Evolutionary conservation across 75 land plant species (phyloP).

Genomic region (Larix kaempferi): DNA sequence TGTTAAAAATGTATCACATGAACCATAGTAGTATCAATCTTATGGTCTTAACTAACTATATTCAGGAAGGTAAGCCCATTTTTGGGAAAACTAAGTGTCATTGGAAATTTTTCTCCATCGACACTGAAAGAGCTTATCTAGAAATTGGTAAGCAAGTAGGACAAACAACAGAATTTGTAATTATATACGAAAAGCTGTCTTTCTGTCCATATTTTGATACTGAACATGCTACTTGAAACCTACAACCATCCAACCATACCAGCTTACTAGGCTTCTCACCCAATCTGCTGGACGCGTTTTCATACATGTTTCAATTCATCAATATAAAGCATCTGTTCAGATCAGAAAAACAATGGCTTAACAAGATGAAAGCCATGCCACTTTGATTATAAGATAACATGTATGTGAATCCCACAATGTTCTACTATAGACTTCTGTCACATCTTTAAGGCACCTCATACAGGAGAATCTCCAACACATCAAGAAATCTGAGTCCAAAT

Average conservation of each 20-base stretch:
- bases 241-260: neutral
- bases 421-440: neutral
- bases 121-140: neutral
- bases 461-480: neutral
- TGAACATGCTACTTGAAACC: neutral
- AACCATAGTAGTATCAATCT: too few species aligned
- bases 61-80: neutral
- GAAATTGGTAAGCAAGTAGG: neutral
- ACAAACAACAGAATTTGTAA: neutral
- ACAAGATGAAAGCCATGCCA: neutral
- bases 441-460: neutral
- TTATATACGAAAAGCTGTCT: neutral
- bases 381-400: neutral
- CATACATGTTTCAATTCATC: neutral
- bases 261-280: neutral
- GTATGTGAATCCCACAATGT: neutral
- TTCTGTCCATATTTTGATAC: neutral
- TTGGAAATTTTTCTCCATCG: neutral
- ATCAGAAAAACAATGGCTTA: neutral
- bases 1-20: too few species aligned
- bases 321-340: neutral
- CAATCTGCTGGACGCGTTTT: neutral
- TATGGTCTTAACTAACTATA: neutral
- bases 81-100: neutral
- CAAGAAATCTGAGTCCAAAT: too few species aligned